Base-by-base conservation (phyloP, 1,284 basidiomycete species). In the Chalciporus sp. region DNA sequence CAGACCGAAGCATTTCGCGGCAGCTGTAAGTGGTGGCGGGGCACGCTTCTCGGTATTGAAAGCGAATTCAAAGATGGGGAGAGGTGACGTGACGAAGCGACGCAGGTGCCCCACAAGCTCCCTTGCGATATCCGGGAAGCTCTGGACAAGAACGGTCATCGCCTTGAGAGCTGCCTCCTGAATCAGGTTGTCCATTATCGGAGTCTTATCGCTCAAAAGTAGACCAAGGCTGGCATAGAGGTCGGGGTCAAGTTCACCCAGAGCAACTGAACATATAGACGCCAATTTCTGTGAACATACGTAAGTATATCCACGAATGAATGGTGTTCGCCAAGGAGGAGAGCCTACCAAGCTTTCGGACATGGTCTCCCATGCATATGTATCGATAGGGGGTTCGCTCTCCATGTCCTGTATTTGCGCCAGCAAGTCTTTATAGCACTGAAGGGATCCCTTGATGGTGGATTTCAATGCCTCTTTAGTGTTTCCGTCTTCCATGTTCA, bases 91-190 rank as follows among this genome's bases (percentile, higher is more conserved):
- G 26, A 96, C 85, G 61, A 97, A 95, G 47, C 89, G 87, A 29
- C 95, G 86, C 37, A 98, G 78, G 64, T 95, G 92, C 41, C 79
- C 79, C 0, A 90, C 88, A 81, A 95, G 87, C 10, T 81, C 78
- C 3, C 84, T 72, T 1, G 93, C 92, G 50, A 93, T 85, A 19
- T 87, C 83, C 0, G 90, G 88, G 72, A 94, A 94, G 69, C 92
- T 95, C 69, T 88, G 86, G 2, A 95, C 95, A 31, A 90, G 80
- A 28, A 92, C 85, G 17, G 84, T 88, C 29, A 82, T 86, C 9
- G 90, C 84, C 66, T 94, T 92, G 45, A 95, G 74, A 23, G 94
- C 92, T 7, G 94, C 87, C 67, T 93, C 90, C 71, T 94, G 92
- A 3, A 94, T 83, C 42, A 92, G 72, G 58, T 85, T 85, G 58